Evolutionary conservation across 257 asterid species (phyloP).

Genomic region (Solanum piurae): DNA sequence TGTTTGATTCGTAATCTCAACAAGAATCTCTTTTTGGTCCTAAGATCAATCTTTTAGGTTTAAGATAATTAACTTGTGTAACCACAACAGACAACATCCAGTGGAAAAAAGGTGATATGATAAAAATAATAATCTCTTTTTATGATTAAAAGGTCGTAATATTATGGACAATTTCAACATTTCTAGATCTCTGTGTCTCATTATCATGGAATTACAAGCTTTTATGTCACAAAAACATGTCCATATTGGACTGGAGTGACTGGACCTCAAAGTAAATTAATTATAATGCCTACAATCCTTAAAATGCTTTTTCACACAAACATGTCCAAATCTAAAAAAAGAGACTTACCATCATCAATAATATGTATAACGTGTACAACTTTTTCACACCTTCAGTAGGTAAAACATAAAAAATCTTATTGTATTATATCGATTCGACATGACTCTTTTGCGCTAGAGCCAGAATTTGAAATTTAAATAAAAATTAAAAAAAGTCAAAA

Average conservation of each 20-base stretch:
- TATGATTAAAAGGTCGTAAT: constrained; percentile 17
- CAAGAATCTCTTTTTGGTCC: constrained; percentile 1
- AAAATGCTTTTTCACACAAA: not conserved
- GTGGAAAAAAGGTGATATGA: constrained; percentile 17
- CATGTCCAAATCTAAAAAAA: not conserved
- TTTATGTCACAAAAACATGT: constrained; percentile 5
- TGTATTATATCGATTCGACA: not conserved
- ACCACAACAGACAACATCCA: constrained; percentile 29
- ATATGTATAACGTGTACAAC: not conserved
- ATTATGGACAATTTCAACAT: constrained; percentile 39
- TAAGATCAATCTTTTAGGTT: not conserved
- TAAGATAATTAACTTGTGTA: constrained; percentile 24
- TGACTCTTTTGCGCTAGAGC: not conserved
- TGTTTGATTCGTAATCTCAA: not conserved
- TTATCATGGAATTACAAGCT: constrained; percentile 18
- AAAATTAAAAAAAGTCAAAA: not conserved
- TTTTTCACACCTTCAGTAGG: not conserved
- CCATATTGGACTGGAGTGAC: constrained; percentile 1
- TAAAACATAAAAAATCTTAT: not conserved
- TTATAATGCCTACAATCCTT: not conserved
- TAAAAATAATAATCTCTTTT: constrained; percentile 15
- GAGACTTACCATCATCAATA: not conserved
- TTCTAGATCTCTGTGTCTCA: constrained; percentile 51
- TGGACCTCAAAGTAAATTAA: not conserved
- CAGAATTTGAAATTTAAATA: not conserved